A percentile compares a stretch with the other conserved stretches of the same genome.
Evolutionary conservation across 176 grass and related monocot species (phyloP).

Genomic region (Eragrostis nindensis): DNA sequence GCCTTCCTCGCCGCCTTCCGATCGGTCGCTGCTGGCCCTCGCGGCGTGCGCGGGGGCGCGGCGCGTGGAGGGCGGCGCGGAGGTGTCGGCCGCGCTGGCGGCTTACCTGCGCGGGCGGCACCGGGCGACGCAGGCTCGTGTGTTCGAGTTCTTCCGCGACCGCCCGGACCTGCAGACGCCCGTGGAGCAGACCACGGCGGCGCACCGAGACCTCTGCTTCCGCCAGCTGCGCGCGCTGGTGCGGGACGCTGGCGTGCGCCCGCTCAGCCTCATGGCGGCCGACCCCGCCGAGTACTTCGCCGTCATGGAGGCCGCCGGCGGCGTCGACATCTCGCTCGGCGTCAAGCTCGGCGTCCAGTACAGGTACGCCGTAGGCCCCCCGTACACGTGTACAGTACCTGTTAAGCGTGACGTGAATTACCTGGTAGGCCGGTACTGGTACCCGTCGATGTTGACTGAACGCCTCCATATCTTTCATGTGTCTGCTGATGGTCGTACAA

Average conservation of each 20-base stretch:
- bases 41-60: constrained; percentile 53
- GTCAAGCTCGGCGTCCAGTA: constrained; percentile 98
- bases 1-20: too few relatives aligned
- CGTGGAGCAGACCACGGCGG: constrained; percentile 69
- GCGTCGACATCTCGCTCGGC: constrained; percentile 85
- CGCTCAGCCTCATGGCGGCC: constrained; percentile 58
- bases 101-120: constrained; percentile 61
- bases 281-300: constrained; percentile 83
- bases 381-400: too few relatives aligned
- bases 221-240: constrained; percentile 82
- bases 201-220: constrained; percentile 89
- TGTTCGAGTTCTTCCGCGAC: constrained; percentile 74
- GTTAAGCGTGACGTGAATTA: neutral
- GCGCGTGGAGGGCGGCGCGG: constrained; percentile 45
- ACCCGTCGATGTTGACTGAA: neutral
- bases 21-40: constrained; percentile 48
- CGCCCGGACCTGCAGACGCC: constrained; percentile 87
- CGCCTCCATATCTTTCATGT: neutral
- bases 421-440: too few relatives aligned
- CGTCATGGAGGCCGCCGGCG: constrained; percentile 81
- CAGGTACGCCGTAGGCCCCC: constrained; percentile 51
- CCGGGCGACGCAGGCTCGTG: constrained; percentile 49
- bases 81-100: constrained; percentile 54
- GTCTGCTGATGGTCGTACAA: too few relatives aligned
- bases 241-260: constrained; percentile 74